Conservation (phyloP, 2,329 filamentous ascomycete species). For the Dichotomopilus funicola region DNA sequence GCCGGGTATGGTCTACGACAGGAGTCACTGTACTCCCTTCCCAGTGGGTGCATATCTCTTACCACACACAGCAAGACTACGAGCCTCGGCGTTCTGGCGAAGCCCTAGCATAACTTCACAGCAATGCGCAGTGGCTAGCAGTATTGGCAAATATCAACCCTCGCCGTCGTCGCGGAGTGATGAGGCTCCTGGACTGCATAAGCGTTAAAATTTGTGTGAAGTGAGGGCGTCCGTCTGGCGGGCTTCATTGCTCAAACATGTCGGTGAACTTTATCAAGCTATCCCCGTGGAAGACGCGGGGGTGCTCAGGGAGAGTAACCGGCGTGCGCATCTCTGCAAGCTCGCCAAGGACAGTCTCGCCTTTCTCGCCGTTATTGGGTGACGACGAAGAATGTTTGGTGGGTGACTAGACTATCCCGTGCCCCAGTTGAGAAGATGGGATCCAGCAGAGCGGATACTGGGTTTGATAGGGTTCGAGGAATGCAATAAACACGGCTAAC, state of each 20-base stretch:
- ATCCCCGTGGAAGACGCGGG: neutral
- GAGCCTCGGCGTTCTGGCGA: too few relatives aligned
- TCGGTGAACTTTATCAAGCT: neutral
- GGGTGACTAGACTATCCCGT: neutral
- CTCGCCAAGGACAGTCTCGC: neutral
- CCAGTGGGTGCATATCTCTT: neutral
- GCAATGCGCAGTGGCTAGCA: too few relatives aligned
- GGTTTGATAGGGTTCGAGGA: neutral
- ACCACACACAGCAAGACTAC: neutral
- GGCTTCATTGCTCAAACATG: neutral
- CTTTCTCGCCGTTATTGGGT: slow-evolving; percentile 11
- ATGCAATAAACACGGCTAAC: neutral
- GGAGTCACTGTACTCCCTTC: too few relatives aligned
- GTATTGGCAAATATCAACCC: too few relatives aligned
- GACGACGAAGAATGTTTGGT: neutral
- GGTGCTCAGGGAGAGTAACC: neutral
- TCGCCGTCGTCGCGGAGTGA: neutral
- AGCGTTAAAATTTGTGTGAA: neutral
- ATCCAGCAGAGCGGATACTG: slow-evolving; percentile 6
- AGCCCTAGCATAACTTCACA: too few relatives aligned
- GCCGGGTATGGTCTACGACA: too few relatives aligned
- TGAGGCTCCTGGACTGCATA: neutral
- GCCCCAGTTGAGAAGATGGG: slow-evolving; percentile 9
- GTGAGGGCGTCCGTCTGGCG: neutral
- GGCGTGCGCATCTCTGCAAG: neutral